Percentiles rank a stretch among this genome's conserved stretches.
Evolutionary conservation across 2,329 filamentous ascomycete species (phyloP).

Genomic region (Lithohypha guttulata): DNA sequence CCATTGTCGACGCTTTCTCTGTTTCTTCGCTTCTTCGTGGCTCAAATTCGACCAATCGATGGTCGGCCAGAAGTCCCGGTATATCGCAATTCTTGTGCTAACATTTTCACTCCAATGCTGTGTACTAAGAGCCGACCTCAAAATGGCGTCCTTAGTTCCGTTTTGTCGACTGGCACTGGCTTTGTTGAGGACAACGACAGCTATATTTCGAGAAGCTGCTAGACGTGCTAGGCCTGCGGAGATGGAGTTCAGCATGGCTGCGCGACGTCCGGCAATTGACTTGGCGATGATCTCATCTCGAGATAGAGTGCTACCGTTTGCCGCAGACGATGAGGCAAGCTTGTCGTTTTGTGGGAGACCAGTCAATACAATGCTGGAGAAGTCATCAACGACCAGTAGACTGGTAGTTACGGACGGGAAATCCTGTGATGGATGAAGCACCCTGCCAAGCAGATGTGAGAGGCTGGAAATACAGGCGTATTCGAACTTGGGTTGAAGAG

Average conservation of each 20-base stretch:
- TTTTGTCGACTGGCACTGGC: conserved; percentile 67
- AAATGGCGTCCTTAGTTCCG: conserved; percentile 50
- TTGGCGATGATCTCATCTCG: conserved; percentile 29
- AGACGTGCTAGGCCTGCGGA: conserved; percentile 41
- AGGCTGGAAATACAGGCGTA: conserved; percentile 52
- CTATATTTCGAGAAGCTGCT: conserved; percentile 60
- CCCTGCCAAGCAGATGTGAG: conserved; percentile 59
- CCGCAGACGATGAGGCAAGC: not conserved
- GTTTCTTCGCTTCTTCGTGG: conserved; percentile 6
- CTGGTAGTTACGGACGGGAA: conserved; percentile 54
- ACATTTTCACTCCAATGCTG: conserved; percentile 71
- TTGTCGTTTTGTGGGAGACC: conserved; percentile 55
- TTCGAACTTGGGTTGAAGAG: conserved; percentile 43
- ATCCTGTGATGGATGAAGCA: conserved; percentile 53
- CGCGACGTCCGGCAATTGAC: conserved; percentile 15
- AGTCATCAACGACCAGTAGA: conserved; percentile 65
- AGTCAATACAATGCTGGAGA: conserved; percentile 65
- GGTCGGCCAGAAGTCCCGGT: conserved; percentile 57
- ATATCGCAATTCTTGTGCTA: conserved; percentile 62
- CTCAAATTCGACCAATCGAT: conserved; percentile 33
- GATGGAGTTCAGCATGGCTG: conserved; percentile 27
- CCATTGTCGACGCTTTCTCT: not conserved
- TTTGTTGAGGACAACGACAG: conserved; percentile 66
- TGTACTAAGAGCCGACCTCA: conserved; percentile 65
- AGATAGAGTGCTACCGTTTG: conserved; percentile 1